Evolutionary conservation across 495 filamentous ascomycete species (phyloP), one percentile per base, ranked within the genome.

Genomic region (Halenospora varia): DNA sequence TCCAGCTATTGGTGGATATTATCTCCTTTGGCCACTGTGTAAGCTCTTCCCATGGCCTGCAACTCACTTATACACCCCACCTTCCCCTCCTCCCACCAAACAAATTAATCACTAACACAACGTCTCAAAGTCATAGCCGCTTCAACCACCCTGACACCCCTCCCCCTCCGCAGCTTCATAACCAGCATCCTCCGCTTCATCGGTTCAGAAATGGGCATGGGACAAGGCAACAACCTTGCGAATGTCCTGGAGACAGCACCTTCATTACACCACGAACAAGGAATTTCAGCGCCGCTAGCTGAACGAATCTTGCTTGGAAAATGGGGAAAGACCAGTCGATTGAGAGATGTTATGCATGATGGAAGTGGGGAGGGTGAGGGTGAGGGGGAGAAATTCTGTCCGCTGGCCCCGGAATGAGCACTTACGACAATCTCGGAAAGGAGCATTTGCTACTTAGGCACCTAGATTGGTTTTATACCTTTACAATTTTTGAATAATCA

Each of bases 21-120:
- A 73, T 22, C 61, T 79, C 3, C 65, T 80, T 15, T 81, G 75
- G 74, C 77, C 75, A 1, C 53, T 81, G 13, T 35, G 29, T 35
- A 35, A 35, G 29, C 13, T 6, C 4, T 13, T 35, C 29, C 29
- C 29, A n/a, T n/a, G n/a, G n/a, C n/a, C n/a, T n/a, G n/a, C n/a
- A n/a, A n/a, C n/a, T n/a, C n/a, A 4, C 29, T 35, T 35, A 6
- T 35, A 35, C 29, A 6, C 4, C 13, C 13, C 29, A 6, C 13
- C 29, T 6, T 6, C 13, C 29, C 13, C 29, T 35, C 29, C 29
- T 35, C 4, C 4, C 29, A 35, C 29, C 29, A 35, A 35, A 4
- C 29, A n/a, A n/a, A n/a, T n/a, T n/a, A n/a, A n/a, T n/a, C n/a
- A n/a, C n/a, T n/a, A n/a, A n/a, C n/a, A n/a, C n/a, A n/a, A n/a